Conservation (phyloP, 306 rosid genomes). For the Acmispon strigosus region DNA sequence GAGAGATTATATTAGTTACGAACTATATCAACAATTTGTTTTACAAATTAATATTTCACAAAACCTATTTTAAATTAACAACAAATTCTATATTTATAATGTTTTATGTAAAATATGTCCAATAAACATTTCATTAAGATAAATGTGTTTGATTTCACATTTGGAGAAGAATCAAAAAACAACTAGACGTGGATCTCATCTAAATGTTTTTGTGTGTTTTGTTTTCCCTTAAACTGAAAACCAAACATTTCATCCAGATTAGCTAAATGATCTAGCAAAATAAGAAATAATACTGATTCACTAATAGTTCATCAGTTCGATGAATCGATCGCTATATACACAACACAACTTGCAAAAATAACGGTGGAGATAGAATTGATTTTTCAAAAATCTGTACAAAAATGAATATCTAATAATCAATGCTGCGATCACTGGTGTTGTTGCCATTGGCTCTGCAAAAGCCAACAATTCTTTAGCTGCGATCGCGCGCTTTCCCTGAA, state of each 20-base stretch:
- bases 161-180: too few relatives aligned
- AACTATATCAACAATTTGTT: too few relatives aligned
- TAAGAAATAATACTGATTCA: background rate
- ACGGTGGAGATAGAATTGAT: background rate
- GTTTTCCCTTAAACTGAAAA: too few relatives aligned
- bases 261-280: background rate
- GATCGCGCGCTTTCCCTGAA: slow-evolving; percentile 48
- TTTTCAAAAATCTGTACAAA: background rate
- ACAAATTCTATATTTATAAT: too few relatives aligned
- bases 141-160: too few relatives aligned
- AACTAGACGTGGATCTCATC: too few relatives aligned
- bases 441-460: slow-evolving; percentile 33
- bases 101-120: too few relatives aligned
- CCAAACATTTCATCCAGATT: background rate
- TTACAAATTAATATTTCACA: too few relatives aligned
- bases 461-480: slow-evolving; percentile 71
- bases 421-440: background rate
- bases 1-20: too few relatives aligned
- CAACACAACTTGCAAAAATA: background rate
- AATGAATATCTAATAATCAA: background rate
- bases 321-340: background rate
- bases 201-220: too few relatives aligned
- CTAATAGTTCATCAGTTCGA: background rate
- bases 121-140: too few relatives aligned
- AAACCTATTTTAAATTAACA: too few relatives aligned